Base-by-base conservation (phyloP, 768 basidiomycete species). In the Suillus luteus region DNA sequence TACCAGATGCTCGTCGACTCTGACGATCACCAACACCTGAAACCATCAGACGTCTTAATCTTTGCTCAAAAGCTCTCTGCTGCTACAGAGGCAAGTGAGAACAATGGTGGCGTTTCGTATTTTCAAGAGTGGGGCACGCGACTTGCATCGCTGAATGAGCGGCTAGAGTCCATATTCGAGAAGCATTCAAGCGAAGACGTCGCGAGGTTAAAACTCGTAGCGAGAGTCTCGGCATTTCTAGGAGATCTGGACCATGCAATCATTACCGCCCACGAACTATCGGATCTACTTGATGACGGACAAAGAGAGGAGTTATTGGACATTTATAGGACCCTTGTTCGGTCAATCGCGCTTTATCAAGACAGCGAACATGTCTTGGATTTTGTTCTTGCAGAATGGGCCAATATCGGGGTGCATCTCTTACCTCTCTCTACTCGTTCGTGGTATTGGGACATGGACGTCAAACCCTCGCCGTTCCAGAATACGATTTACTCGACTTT, bases 371-470 rank as follows among this genome's bases (percentile, higher is more conserved):
- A 70, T 9, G 78, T 77, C 9, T 68, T 86, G 41, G 75, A 80
- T 55, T 72, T 80, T 35, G 65, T 85, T n/a, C 64, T 79, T 41
- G 66, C 69, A 38, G 75, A 85, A 40, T 82, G 81, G 80, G 59
- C 66, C 8, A 71, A 75, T 63, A 65, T 74, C 52, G 41, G 62
- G 41, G 52, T 37, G 22, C n/a, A 64, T 64, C 38, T 17, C 24
- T n/a, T 27, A 11, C 57, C 57, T 12, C 57, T 58, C 10, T 58
- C 57, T 12, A 40, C 19, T 17, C 57, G 40, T 41, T 31, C 27
- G 27, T 24, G 19, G 40, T 10, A 19, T 27, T 41, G 24, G 40
- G 5, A 41, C 40, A 19, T 17, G 5, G 17, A 27, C 17, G 5
- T 58, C 10, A 27, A 67, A 11, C 52, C 65, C 5, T 61, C 46